phyloP scores from a whole-genome alignment of 108 stramenopile genomes.

The Nitzschia sp. region DNA sequence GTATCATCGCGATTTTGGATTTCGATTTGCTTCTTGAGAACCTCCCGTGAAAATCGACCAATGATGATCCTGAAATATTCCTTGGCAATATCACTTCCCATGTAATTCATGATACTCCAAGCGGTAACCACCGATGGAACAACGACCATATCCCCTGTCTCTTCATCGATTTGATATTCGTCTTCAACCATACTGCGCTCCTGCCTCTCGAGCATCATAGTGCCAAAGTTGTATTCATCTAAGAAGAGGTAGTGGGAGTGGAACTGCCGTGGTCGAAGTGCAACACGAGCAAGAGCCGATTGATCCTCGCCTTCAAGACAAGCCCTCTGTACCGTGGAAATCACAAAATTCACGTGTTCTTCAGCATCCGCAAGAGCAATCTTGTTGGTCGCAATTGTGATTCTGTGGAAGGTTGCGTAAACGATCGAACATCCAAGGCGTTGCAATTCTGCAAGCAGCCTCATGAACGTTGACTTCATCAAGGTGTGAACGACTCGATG shows the following conservation, averaged over 20 bases:
- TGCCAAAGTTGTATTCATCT: slow-evolving; percentile 95
- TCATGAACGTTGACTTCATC: slow-evolving; percentile 88
- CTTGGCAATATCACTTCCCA: slow-evolving; percentile 79
- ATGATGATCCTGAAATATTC: slow-evolving; percentile 85
- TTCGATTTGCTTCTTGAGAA: slow-evolving; percentile 72
- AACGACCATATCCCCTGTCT: slow-evolving; percentile 39
- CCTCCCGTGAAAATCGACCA: slow-evolving; percentile 80
- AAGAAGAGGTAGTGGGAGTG: slow-evolving; percentile 88
- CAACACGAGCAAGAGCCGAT: slow-evolving; percentile 46
- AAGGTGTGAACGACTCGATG: slow-evolving; percentile 88
- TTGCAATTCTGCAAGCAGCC: slow-evolving; percentile 92
- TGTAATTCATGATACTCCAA: slow-evolving; percentile 86
- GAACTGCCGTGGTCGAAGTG: slow-evolving; percentile 71
- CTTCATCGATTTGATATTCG: slow-evolving; percentile 33
- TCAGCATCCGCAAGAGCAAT: slow-evolving; percentile 72
- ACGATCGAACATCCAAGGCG: slow-evolving; percentile 94
- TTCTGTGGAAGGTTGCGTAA: slow-evolving; percentile 86
- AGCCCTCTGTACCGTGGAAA: slow-evolving; percentile 74
- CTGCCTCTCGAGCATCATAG: slow-evolving; percentile 75
- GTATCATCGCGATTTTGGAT: slow-evolving; percentile 44
- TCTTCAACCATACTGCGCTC: slow-evolving; percentile 59
- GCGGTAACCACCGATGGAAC: slow-evolving; percentile 83
- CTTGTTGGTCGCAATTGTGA: slow-evolving; percentile 95
- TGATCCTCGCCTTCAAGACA: slow-evolving; percentile 46
- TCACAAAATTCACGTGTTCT: slow-evolving; percentile 93